Evolutionary conservation across 2,329 filamentous ascomycete genomes (phyloP).

Genomic region (Macrophomina pseudophaseolina): DNA sequence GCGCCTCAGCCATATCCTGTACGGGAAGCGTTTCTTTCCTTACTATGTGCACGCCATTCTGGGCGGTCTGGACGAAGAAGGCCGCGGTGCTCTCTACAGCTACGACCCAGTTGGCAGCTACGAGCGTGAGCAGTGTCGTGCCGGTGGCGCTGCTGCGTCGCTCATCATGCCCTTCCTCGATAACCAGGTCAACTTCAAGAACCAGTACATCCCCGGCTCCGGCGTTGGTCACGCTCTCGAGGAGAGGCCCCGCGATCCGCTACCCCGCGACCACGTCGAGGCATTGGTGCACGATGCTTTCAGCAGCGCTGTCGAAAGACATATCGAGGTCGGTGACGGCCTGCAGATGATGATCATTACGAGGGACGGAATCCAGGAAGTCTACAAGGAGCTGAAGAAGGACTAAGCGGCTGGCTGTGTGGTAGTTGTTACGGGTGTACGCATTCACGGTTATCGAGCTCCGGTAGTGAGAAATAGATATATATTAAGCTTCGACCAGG

Average conservation of each 20-base stretch:
- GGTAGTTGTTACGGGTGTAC: conserved; percentile 3
- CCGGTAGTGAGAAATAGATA: conserved; percentile 16
- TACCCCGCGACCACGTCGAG: conserved; percentile 77
- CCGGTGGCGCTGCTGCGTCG: conserved; percentile 87
- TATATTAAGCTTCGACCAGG: too few relatives aligned
- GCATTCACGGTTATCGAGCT: conserved; percentile 23
- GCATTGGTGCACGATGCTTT: conserved; percentile 95
- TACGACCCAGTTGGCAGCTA: conserved; percentile 99
- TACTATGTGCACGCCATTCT: conserved; percentile 97
- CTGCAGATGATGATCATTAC: conserved; percentile 96
- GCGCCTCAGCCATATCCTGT: conserved; percentile 91
- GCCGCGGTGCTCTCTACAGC: conserved; percentile 90
- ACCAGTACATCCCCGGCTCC: conserved; percentile 90
- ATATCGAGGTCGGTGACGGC: conserved; percentile 97
- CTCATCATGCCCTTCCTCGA: conserved; percentile 99
- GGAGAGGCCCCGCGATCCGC: conserved; percentile 70
- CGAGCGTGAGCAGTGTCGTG: conserved; percentile 94
- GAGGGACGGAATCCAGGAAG: conserved; percentile 84
- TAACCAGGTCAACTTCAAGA: conserved; percentile 99
- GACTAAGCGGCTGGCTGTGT: conserved; percentile 33
- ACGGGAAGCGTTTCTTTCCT: conserved; percentile 97
- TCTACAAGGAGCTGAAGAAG: conserved; percentile 78
- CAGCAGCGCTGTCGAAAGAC: conserved; percentile 95
- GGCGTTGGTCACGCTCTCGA: conserved; percentile 81
- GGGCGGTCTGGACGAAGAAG: conserved; percentile 91